phyloP scores from a whole-genome alignment of 257 asterid species.

The Gynochthodes officinalis region DNA sequence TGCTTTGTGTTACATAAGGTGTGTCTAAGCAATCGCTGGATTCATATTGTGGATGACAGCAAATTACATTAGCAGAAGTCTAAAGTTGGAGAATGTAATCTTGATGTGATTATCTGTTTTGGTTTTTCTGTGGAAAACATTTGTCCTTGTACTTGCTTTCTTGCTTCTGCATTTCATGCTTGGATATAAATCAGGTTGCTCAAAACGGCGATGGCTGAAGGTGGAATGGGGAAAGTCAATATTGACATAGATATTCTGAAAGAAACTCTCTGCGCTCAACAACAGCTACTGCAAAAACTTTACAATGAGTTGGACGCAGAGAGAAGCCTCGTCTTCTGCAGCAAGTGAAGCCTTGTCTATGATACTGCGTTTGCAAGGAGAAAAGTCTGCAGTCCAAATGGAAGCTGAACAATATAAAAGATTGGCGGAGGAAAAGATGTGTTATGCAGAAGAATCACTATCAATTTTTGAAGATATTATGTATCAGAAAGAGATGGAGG shows the following conservation, averaged over 20 bases:
- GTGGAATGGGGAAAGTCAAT: slow-evolving; percentile 30
- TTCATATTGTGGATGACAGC: background rate
- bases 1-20: no score
- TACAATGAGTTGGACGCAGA: slow-evolving; percentile 83
- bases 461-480: slow-evolving; percentile 77
- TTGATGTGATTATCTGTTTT: background rate
- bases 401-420: slow-evolving; percentile 92
- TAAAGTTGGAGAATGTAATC: background rate
- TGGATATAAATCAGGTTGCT: background rate
- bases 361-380: slow-evolving; percentile 84
- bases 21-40: background rate
- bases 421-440: slow-evolving; percentile 78
- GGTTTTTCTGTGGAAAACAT: background rate
- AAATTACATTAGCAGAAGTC: background rate
- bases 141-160: background rate
- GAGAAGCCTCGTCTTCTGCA: slow-evolving; percentile 76
- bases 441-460: slow-evolving; percentile 78
- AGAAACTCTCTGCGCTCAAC: slow-evolving; percentile 75
- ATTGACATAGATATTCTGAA: slow-evolving; percentile 46
- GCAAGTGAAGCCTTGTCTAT: slow-evolving; percentile 81
- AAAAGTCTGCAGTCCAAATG: slow-evolving; percentile 78
- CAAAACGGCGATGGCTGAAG: slow-evolving; percentile 43
- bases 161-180: background rate
- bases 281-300: slow-evolving; percentile 68
- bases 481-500: slow-evolving; percentile 84